Evolutionary conservation across 805 yeast species (phyloP).

Genomic region (Jamesozyma hellenica): DNA sequence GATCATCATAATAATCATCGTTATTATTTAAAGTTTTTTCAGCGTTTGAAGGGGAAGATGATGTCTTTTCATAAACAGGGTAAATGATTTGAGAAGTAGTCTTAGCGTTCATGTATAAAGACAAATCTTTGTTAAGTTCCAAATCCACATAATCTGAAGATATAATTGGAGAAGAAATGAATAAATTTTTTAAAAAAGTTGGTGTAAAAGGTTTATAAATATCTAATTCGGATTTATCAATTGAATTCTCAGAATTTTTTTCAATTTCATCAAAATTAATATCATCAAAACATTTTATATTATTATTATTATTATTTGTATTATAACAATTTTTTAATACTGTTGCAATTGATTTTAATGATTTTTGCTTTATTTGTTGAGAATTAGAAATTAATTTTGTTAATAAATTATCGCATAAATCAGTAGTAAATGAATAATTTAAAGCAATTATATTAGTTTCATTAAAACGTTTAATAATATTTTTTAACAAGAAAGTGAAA

Average conservation of each 20-base stretch:
- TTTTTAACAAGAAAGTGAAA: conserved; percentile 16
- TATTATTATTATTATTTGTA: too few relatives aligned
- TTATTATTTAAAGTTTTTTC: background rate
- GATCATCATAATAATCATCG: too few relatives aligned
- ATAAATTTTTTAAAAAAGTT: conserved; percentile 4
- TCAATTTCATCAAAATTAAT: too few relatives aligned
- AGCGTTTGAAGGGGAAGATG: too few relatives aligned
- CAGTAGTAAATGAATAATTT: conserved; percentile 3
- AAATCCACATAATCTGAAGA: background rate
- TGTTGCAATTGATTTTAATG: conserved; percentile 7
- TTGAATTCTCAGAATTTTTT: background rate
- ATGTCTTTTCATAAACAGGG: background rate
- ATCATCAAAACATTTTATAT: too few relatives aligned
- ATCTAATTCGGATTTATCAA: conserved; percentile 3
- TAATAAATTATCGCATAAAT: conserved; percentile 8
- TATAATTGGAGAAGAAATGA: conserved; percentile 5
- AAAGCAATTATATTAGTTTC: background rate
- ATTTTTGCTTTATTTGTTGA: conserved; percentile 9
- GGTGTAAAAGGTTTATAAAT: conserved; percentile 7
- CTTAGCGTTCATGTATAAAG: background rate
- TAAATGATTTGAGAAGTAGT: background rate
- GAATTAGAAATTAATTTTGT: conserved; percentile 7
- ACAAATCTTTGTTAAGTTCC: background rate
- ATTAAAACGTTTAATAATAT: conserved; percentile 9
- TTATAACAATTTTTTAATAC: conserved; percentile 1